Evolutionary conservation across 768 basidiomycete genomes (phyloP).

Genomic region (Melanogaster broomeanus): DNA sequence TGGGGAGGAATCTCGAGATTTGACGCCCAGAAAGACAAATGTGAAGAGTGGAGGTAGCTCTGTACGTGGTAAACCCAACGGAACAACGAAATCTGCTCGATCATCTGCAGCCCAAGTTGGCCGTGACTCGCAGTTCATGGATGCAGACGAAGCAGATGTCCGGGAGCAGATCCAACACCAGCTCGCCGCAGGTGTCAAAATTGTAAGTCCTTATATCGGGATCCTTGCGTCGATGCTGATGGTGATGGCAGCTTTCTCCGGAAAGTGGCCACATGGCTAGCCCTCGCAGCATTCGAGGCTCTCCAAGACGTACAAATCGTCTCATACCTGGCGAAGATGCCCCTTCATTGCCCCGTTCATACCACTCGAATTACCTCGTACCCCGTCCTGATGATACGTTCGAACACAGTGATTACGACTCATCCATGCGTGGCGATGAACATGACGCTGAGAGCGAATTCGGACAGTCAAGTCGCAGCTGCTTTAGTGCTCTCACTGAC

Average conservation of each 20-base stretch:
- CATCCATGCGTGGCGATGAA: constrained; percentile 44
- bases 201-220: constrained; percentile 46
- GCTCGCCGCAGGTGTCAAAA: constrained; percentile 68
- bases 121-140: constrained; percentile 82
- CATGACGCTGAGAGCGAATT: constrained; percentile 62
- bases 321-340: constrained; percentile 37
- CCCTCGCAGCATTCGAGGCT: constrained; percentile 68
- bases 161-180: constrained; percentile 88
- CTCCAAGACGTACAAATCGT: constrained; percentile 57
- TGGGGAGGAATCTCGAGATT: constrained; percentile 52
- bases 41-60: constrained; percentile 39
- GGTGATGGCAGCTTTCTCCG: constrained; percentile 55
- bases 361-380: constrained; percentile 44
- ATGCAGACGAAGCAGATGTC: constrained; percentile 82
- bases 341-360: constrained; percentile 39
- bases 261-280: constrained; percentile 60
- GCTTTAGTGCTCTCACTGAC: constrained; percentile 41
- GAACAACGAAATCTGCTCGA: constrained; percentile 34
- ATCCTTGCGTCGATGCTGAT: constrained; percentile 13
- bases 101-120: constrained; percentile 46
- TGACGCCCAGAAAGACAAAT: constrained; percentile 59
- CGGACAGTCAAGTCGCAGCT: constrained; percentile 45
- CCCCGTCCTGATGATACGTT: constrained; percentile 45
- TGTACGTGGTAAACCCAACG: constrained; percentile 30
- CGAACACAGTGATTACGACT: constrained; percentile 45